phyloP scores from a whole-genome alignment of 2,329 filamentous ascomycete genomes.

The Cytospora chrysosperma region DNA sequence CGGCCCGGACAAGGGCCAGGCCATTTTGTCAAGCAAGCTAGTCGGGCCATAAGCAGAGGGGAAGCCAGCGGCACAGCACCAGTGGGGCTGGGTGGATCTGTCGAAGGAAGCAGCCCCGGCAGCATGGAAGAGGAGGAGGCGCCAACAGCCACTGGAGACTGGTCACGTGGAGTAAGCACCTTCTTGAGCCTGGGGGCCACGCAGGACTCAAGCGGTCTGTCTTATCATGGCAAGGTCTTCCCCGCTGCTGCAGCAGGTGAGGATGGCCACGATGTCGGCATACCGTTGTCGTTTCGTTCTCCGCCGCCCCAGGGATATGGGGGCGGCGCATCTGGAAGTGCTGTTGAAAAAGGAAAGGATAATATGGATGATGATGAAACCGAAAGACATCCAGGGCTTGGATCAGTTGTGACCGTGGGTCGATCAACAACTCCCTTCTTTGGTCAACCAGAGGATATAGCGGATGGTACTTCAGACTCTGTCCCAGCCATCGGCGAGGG shows the following conservation, averaged over 20 bases:
- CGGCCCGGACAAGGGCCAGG: slow-evolving; percentile 18
- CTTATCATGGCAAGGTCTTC: slow-evolving; percentile 3
- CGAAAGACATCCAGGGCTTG: not conserved
- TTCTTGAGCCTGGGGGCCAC: slow-evolving; percentile 22
- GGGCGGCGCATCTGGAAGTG: not conserved
- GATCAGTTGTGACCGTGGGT: slow-evolving; percentile 20
- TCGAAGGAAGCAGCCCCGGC: slow-evolving; percentile 15
- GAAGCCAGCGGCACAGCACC: slow-evolving; percentile 20
- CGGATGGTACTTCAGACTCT: slow-evolving; percentile 9
- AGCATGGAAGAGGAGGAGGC: slow-evolving; percentile 29
- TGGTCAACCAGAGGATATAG: slow-evolving; percentile 8
- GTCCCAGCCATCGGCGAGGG: not conserved
- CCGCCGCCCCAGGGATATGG: not conserved
- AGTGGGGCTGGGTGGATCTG: slow-evolving; percentile 23
- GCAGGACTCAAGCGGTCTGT: slow-evolving; percentile 11
- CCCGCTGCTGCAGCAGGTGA: not conserved
- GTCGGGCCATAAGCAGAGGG: slow-evolving; percentile 15
- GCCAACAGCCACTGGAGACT: slow-evolving; percentile 1
- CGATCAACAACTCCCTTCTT: slow-evolving; percentile 24
- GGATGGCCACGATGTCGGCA: slow-evolving; percentile 8
- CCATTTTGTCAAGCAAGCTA: slow-evolving; percentile 19
- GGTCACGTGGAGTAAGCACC: slow-evolving; percentile 34
- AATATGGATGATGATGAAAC: slow-evolving; percentile 8
- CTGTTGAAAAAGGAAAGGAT: not conserved
- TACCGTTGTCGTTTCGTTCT: not conserved